Evolutionary conservation across 768 basidiomycete genomes (phyloP).

Genomic region (Krasilnikovozyma curviuscula): DNA sequence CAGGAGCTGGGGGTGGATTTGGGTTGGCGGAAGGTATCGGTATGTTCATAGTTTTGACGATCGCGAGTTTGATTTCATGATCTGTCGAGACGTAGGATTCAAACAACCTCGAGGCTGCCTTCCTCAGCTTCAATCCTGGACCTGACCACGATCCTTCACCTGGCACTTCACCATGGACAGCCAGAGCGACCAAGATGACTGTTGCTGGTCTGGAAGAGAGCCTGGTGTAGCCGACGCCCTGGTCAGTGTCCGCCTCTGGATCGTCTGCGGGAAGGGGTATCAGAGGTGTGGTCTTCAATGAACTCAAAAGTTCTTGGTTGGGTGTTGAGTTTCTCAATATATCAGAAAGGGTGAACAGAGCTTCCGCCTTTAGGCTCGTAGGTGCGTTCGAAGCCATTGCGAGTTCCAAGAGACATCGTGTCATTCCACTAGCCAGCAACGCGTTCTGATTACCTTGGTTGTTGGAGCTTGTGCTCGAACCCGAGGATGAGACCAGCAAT

Average conservation of each 20-base stretch:
- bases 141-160: not conserved
- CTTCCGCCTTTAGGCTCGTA: conserved; percentile 51
- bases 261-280: conserved; percentile 54
- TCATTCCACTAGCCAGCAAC: conserved; percentile 29
- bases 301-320: conserved; percentile 53
- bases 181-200: conserved; percentile 1
- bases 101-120: conserved; percentile 1
- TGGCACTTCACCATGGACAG: conserved; percentile 7
- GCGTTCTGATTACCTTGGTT: conserved; percentile 18
- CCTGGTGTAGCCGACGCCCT: conserved; percentile 10
- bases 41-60: conserved; percentile 6
- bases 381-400: conserved; percentile 89
- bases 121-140: conserved; percentile 1
- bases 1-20: not conserved
- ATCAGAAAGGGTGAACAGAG: conserved; percentile 42
- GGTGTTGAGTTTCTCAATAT: conserved; percentile 44
- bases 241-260: conserved; percentile 1
- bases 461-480: not conserved
- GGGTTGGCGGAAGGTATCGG: not conserved
- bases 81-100: not conserved
- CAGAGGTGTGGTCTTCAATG: conserved; percentile 52
- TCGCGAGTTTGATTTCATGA: not conserved
- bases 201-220: conserved; percentile 2
- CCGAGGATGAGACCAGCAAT: conserved; percentile 40
- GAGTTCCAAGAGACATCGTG: conserved; percentile 66